Evolutionary conservation across 2,329 filamentous ascomycete genomes (phyloP).

Genomic region (Trichoderma atroviride): DNA sequence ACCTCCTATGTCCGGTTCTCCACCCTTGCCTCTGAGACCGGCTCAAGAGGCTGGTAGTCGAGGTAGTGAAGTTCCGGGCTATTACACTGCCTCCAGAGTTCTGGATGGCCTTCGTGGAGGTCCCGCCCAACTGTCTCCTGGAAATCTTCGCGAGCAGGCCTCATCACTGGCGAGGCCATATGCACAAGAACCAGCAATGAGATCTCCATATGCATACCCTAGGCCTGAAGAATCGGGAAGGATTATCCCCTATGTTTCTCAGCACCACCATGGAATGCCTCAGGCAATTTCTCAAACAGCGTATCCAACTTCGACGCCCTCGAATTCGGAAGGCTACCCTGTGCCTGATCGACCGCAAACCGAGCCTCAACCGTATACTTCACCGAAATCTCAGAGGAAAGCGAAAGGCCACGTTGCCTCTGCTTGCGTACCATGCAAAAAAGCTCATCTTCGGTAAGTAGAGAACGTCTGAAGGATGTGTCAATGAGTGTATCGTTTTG

Average conservation of each 20-base stretch:
- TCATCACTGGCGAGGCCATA: conserved; percentile 36
- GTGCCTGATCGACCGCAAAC: conserved; percentile 40
- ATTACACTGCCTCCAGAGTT: conserved; percentile 46
- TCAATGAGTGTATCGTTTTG: not conserved
- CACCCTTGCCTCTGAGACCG: conserved; percentile 61
- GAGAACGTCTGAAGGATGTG: not conserved
- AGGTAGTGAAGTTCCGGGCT: conserved; percentile 47
- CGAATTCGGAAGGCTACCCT: conserved; percentile 32
- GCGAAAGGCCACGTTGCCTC: conserved; percentile 82
- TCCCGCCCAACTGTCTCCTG: conserved; percentile 34
- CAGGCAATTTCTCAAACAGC: conserved; percentile 26
- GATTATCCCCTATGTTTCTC: conserved; percentile 35
- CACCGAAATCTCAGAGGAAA: conserved; percentile 65
- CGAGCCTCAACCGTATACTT: conserved; percentile 54
- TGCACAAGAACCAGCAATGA: conserved; percentile 34
- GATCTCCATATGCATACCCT: conserved; percentile 34
- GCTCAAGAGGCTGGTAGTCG: conserved; percentile 60
- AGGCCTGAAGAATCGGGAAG: conserved; percentile 33
- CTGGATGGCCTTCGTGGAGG: conserved; percentile 56
- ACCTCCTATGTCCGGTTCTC: conserved; percentile 74
- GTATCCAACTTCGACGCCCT: conserved; percentile 32
- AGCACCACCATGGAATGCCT: conserved; percentile 27
- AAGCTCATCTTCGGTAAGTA: conserved; percentile 71
- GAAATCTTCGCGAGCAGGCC: conserved; percentile 32
- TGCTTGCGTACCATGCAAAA: conserved; percentile 83